These are phyloP conservation scores for Colletotrichum orbiculare DNA, from an alignment of 2,329 filamentous ascomycete species.

Conservation along the genomic window DNA sequence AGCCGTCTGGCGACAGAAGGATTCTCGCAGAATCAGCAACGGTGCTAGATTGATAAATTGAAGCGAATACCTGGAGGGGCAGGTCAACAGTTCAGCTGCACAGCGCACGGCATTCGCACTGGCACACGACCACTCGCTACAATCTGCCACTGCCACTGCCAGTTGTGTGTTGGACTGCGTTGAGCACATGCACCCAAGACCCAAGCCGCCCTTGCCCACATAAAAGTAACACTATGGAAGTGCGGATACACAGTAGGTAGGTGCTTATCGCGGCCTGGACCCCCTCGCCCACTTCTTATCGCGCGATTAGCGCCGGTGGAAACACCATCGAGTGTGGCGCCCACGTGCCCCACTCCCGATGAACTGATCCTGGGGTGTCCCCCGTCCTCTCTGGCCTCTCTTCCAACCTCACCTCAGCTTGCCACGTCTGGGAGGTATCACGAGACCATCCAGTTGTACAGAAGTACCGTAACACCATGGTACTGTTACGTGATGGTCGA, in stretches of 20 bases:
- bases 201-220: slow-evolving; percentile 6
- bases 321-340: slow-evolving; percentile 17
- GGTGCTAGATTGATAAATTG: slow-evolving; percentile 8
- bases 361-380: slow-evolving; percentile 21
- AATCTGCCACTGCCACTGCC: slow-evolving; percentile 1
- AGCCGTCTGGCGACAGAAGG: slow-evolving; percentile 8
- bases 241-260: slow-evolving; percentile 8
- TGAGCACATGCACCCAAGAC: slow-evolving; percentile 35
- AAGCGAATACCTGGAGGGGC: slow-evolving; percentile 33
- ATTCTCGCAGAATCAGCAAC: slow-evolving; percentile 4
- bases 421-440: background rate
- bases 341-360: background rate
- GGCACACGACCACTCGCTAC: slow-evolving; percentile 26
- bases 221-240: background rate
- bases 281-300: slow-evolving; percentile 19
- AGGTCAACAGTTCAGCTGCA: slow-evolving; percentile 15
- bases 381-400: slow-evolving; percentile 1
- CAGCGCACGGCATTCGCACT: no score
- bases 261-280: slow-evolving; percentile 30
- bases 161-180: background rate
- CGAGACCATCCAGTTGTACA: no score
- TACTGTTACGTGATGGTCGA: no score
- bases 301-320: slow-evolving; percentile 32
- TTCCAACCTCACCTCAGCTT: background rate
- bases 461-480: no score